phyloP scores from a whole-genome alignment of 345 rosid genomes.

The Eutrema heterophyllum region DNA sequence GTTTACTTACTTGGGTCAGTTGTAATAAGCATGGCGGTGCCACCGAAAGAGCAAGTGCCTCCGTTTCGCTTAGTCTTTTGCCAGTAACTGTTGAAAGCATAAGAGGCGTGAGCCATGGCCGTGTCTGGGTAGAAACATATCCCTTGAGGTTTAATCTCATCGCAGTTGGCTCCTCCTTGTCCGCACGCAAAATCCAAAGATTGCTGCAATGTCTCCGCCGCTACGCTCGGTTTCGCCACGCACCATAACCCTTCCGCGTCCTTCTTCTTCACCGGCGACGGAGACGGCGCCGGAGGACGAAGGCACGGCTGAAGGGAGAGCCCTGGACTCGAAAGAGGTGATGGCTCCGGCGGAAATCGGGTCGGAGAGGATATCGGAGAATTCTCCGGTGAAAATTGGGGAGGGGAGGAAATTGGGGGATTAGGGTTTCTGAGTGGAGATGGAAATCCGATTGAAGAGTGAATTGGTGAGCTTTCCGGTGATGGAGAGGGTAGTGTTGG shows the following conservation, averaged over 20 bases:
- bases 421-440: conserved; percentile 48
- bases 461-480: conserved; percentile 32
- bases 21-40: conserved; percentile 69
- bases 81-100: conserved; percentile 72
- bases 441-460: conserved; percentile 48
- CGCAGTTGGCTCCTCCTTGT: conserved; percentile 60
- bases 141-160: conserved; percentile 49
- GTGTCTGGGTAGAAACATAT: conserved; percentile 61
- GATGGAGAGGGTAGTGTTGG: conserved; percentile 54
- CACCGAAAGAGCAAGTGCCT: conserved; percentile 63
- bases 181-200: conserved; percentile 76
- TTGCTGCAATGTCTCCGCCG: conserved; percentile 53
- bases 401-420: conserved; percentile 15
- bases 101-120: conserved; percentile 64
- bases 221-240: conserved; percentile 69
- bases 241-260: conserved; percentile 57
- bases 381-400: conserved; percentile 33
- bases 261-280: conserved; percentile 3
- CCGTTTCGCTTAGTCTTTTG: conserved; percentile 60
- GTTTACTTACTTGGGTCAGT: conserved; percentile 55
- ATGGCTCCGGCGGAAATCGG: conserved; percentile 32
- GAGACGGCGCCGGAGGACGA: conserved; percentile 16
- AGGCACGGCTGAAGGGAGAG: conserved; percentile 38
- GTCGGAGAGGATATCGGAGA: conserved; percentile 16
- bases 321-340: conserved; percentile 31